Percentiles rank a stretch among this genome's conserved stretches.
phyloP scores from a whole-genome alignment of 768 basidiomycete genomes.

The Amanita inopinata region DNA sequence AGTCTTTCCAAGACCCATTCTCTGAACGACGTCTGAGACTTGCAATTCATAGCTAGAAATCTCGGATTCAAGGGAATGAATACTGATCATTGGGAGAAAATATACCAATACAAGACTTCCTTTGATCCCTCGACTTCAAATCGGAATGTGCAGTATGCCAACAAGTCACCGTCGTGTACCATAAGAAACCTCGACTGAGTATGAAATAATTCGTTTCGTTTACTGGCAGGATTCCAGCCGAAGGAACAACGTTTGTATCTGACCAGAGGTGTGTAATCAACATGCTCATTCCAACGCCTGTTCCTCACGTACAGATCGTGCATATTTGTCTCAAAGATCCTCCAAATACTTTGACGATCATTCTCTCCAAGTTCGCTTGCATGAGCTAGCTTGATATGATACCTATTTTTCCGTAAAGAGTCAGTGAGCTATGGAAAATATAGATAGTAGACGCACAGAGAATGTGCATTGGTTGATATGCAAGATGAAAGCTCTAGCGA shows the following conservation, averaged over 20 bases:
- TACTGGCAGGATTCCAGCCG: slow-evolving; percentile 53
- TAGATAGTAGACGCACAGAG: background rate
- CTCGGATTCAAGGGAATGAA: too few relatives aligned
- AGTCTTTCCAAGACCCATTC: slow-evolving; percentile 49
- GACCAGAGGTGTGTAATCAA: background rate
- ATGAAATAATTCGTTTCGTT: slow-evolving; percentile 54
- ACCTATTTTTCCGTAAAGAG: background rate
- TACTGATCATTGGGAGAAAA: slow-evolving; percentile 1
- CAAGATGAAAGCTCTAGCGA: slow-evolving; percentile 3
- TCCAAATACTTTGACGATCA: slow-evolving; percentile 41
- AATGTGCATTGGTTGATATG: background rate
- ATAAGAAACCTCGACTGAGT: slow-evolving; percentile 51
- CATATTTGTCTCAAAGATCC: slow-evolving; percentile 52
- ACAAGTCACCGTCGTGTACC: slow-evolving; percentile 18
- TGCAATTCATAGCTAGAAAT: slow-evolving; percentile 70
- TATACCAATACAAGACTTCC: slow-evolving; percentile 63
- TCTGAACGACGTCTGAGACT: slow-evolving; percentile 31
- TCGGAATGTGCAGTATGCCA: slow-evolving; percentile 52
- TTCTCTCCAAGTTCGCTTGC: slow-evolving; percentile 3
- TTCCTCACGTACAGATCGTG: slow-evolving; percentile 24
- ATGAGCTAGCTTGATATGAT: background rate
- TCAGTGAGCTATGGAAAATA: background rate
- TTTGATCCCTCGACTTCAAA: slow-evolving; percentile 61
- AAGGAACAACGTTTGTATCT: slow-evolving; percentile 52
- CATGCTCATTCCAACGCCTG: background rate